A percentile compares a stretch with the other conserved stretches of the same genome.
Conservation (phyloP, 129 eudicot genomes). For the Flaveria sonorensis region DNA sequence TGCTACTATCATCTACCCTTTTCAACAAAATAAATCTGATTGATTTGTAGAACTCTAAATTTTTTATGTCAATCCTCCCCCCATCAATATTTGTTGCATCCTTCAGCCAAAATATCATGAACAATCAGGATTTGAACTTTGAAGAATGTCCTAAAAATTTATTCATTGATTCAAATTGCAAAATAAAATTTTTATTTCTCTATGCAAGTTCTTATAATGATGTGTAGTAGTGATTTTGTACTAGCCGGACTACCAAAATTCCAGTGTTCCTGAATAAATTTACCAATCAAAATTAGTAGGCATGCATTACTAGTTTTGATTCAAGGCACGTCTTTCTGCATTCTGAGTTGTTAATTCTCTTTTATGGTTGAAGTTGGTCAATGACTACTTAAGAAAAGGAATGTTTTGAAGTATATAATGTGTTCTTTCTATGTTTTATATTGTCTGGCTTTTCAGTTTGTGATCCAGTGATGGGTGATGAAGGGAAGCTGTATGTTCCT, state of each 20-base stretch:
- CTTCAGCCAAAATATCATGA: conserved; percentile 1
- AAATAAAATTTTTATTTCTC: not conserved
- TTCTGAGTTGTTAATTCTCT: conserved; percentile 5
- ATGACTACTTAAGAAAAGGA: not conserved
- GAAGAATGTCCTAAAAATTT: not conserved
- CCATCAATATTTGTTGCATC: conserved; percentile 12
- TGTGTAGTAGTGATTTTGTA: conserved; percentile 1
- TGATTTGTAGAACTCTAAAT: conserved; percentile 13
- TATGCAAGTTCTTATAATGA: conserved; percentile 7
- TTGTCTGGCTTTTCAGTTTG: conserved; percentile 59
- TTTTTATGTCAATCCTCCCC: conserved; percentile 1
- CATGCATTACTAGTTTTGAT: conserved; percentile 4
- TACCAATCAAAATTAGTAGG: not conserved
- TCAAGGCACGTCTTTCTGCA: not conserved
- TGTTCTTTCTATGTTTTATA: conserved; percentile 18
- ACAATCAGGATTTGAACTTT: not conserved
- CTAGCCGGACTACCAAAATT: conserved; percentile 8
- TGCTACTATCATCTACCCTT: conserved; percentile 12
- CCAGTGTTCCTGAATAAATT: not conserved
- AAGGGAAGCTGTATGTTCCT: conserved; percentile 96
- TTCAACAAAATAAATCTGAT: conserved; percentile 17
- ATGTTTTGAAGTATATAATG: conserved; percentile 1
- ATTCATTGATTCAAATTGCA: not conserved
- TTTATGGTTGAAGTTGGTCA: conserved; percentile 8
- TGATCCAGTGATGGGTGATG: conserved; percentile 99